These are phyloP conservation scores for Cercophora newfieldiana DNA, from an alignment of 495 filamentous ascomycete species.

Conservation along the genomic window DNA sequence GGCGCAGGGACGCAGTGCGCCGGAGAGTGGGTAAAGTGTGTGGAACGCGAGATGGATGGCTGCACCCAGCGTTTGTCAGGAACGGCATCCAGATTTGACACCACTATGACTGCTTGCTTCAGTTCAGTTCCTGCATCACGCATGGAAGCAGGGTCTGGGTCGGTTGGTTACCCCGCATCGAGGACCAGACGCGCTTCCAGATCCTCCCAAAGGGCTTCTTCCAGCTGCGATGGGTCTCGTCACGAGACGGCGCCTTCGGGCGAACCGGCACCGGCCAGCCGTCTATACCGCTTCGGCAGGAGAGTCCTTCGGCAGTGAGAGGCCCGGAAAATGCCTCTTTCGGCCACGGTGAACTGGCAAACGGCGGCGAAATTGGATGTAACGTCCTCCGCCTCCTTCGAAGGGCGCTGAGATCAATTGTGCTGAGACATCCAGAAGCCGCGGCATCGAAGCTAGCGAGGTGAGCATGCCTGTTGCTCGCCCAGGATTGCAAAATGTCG, in stretches of 20 bases:
- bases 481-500: background rate
- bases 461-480: background rate
- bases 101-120: background rate
- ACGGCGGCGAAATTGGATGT: background rate
- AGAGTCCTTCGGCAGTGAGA: background rate
- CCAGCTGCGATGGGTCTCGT: too few relatives aligned
- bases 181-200: background rate
- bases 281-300: background rate
- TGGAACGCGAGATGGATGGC: background rate
- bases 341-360: conserved; percentile 8
- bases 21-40: conserved; percentile 2
- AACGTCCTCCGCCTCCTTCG: background rate
- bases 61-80: background rate
- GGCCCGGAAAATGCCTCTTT: conserved; percentile 14
- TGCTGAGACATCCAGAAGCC: background rate
- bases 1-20: background rate
- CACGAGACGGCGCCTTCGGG: background rate
- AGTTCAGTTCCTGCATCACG: background rate
- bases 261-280: background rate
- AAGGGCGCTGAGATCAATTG: background rate
- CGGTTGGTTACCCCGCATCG: conserved; percentile 1
- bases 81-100: conserved; percentile 13
- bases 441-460: background rate
- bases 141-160: background rate
- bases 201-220: too few relatives aligned